Evolutionary conservation across 23 red algal species (phyloP).

Genomic region (Porphyridium purpureum): DNA sequence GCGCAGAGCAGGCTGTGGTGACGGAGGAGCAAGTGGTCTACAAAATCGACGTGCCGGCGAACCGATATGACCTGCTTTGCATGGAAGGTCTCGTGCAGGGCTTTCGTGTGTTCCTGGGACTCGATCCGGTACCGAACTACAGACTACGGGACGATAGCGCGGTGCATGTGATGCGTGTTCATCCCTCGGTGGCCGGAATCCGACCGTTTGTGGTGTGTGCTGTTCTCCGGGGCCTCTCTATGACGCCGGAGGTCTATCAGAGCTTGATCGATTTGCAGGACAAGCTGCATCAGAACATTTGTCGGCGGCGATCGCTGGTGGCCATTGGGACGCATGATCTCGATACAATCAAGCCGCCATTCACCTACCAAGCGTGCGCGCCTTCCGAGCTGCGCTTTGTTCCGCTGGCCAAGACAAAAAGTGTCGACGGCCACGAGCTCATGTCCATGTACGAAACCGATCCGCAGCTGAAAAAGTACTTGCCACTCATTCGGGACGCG

Average conservation of each 20-base stretch:
- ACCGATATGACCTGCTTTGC: constrained; percentile 88
- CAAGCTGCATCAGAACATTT: constrained; percentile 94
- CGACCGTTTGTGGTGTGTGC: constrained; percentile 77
- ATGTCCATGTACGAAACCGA: constrained; percentile 73
- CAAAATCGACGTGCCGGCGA: constrained; percentile 96
- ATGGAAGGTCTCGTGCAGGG: constrained; percentile 72
- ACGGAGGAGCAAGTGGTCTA: no score
- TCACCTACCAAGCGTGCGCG: constrained; percentile 46
- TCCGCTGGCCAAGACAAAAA: constrained; percentile 39
- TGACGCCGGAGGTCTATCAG: constrained; percentile 51
- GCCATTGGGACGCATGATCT: constrained; percentile 97
- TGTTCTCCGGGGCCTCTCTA: constrained; percentile 50
- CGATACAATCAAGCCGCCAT: constrained; percentile 53
- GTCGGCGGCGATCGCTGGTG: constrained; percentile 74
- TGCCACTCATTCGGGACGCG: constrained; percentile 43
- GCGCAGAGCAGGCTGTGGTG: constrained; percentile 14
- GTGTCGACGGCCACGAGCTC: constrained; percentile 44
- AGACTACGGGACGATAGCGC: constrained; percentile 3
- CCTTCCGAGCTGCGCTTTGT: constrained; percentile 54
- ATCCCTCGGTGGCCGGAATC: constrained; percentile 22
- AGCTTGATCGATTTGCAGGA: constrained; percentile 93
- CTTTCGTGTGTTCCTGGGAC: constrained; percentile 66
- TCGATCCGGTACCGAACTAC: constrained; percentile 20
- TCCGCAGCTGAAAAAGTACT: constrained; percentile 70
- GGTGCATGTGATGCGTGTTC: constrained; percentile 14